Percentiles rank a stretch among this genome's conserved stretches.
phyloP scores from a whole-genome alignment of 208 protist genomes.

The Vickermania ingenoplastis region DNA sequence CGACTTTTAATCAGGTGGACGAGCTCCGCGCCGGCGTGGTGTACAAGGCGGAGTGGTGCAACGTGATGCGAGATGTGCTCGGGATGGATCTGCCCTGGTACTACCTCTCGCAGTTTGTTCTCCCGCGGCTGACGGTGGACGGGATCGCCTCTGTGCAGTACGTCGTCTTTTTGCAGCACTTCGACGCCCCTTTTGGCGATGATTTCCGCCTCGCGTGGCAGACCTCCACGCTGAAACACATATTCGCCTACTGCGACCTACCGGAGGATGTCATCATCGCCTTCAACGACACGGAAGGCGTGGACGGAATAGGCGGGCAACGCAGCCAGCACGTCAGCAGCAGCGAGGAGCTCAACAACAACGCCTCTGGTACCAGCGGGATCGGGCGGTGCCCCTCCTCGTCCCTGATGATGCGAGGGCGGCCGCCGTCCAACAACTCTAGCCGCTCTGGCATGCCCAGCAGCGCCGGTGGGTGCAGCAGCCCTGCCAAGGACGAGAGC shows the following conservation, averaged over 20 bases:
- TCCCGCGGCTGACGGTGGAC: slow-evolving; percentile 33
- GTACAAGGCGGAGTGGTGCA: slow-evolving; percentile 81
- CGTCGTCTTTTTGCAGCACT: slow-evolving; percentile 59
- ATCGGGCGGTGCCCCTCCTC: neutral
- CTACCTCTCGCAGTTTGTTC: slow-evolving; percentile 67
- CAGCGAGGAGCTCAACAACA: neutral
- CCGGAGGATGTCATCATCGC: slow-evolving; percentile 57
- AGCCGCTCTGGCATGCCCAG: neutral
- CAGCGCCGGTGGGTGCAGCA: neutral
- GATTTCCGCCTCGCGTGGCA: slow-evolving; percentile 45
- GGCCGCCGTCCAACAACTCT: neutral
- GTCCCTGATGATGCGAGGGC: neutral
- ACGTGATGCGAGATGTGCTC: slow-evolving; percentile 57
- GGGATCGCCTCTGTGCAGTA: slow-evolving; percentile 70
- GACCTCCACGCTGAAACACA: slow-evolving; percentile 22
- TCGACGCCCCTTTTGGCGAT: slow-evolving; percentile 36
- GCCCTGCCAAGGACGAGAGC: neutral
- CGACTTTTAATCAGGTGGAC: slow-evolving; percentile 63
- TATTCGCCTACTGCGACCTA: slow-evolving; percentile 45
- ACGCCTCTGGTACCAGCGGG: neutral
- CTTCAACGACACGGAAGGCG: slow-evolving; percentile 10
- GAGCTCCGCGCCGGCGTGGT: slow-evolving; percentile 53
- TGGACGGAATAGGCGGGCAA: neutral
- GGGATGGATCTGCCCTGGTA: slow-evolving; percentile 80
- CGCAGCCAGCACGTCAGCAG: neutral